phyloP scores from a whole-genome alignment of 129 eudicot genomes.

The Flaveria trinervia region DNA sequence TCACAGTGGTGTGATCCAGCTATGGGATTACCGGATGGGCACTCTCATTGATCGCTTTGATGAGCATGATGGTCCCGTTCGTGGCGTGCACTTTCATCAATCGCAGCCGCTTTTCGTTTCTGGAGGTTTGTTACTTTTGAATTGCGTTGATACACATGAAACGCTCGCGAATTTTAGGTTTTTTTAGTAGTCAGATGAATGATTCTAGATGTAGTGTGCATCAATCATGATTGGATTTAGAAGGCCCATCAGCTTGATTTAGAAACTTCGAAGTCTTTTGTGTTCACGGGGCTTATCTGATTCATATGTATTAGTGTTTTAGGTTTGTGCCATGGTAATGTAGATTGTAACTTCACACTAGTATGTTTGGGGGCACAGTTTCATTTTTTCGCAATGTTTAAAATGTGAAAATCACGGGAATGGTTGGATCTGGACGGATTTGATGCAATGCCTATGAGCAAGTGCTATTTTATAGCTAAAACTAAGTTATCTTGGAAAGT shows the following conservation, averaged over 20 bases:
- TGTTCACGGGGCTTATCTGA: conserved; percentile 11
- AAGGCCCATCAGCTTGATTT: too few relatives aligned
- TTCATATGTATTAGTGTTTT: conserved; percentile 1
- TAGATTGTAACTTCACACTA: conserved; percentile 6
- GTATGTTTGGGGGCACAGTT: background rate
- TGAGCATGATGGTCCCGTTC: conserved; percentile 87
- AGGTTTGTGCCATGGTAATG: conserved; percentile 1
- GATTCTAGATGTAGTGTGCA: background rate
- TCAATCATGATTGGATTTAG: background rate
- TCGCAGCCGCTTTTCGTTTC: conserved; percentile 86
- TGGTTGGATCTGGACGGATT: conserved; percentile 25
- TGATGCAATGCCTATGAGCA: conserved; percentile 15
- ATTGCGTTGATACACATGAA: conserved; percentile 12
- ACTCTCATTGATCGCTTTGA: conserved; percentile 79
- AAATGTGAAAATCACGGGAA: background rate
- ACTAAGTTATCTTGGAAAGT: background rate
- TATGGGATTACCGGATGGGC: conserved; percentile 73
- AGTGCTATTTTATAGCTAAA: conserved; percentile 20
- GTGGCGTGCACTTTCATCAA: conserved; percentile 83
- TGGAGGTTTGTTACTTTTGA: conserved; percentile 51
- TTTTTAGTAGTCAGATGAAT: background rate
- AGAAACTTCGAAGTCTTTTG: background rate
- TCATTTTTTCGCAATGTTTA: background rate
- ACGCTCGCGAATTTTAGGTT: background rate
- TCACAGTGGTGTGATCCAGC: conserved; percentile 49